These are phyloP conservation scores for Vaccinium darrowii DNA, from an alignment of 148 eudicot genomes.

Conservation along the genomic window DNA sequence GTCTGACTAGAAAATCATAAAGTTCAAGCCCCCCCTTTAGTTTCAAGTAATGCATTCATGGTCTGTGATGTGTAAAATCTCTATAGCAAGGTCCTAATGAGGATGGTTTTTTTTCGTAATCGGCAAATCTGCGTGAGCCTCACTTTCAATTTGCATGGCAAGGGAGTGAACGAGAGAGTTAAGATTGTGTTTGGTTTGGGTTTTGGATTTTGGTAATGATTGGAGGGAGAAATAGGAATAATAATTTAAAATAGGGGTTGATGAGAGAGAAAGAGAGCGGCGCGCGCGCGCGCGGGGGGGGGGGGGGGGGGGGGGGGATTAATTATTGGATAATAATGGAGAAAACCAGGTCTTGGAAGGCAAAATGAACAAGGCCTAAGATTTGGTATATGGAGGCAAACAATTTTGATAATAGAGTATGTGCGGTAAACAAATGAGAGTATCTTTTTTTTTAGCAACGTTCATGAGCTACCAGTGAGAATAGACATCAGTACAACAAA, in stretches of 20 bases:
- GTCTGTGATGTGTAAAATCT: not conserved
- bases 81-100: not conserved
- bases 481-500: too few species aligned
- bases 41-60: not conserved
- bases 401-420: not conserved
- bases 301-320: too few species aligned
- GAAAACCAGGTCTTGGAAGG: too few species aligned
- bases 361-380: too few species aligned
- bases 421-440: not conserved
- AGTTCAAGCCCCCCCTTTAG: not conserved
- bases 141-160: not conserved
- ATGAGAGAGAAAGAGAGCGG: too few species aligned
- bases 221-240: too few species aligned
- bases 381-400: not conserved
- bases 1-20: not conserved
- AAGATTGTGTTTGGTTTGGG: not conserved
- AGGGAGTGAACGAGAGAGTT: not conserved
- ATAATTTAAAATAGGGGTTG: too few species aligned
- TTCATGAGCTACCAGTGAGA: not conserved
- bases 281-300: too few species aligned
- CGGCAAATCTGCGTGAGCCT: not conserved
- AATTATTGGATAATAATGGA: too few species aligned
- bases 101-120: not conserved
- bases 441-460: not conserved
- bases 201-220: too few species aligned